phyloP scores from a whole-genome alignment of 148 eudicot species.

The Spergularia marina region DNA sequence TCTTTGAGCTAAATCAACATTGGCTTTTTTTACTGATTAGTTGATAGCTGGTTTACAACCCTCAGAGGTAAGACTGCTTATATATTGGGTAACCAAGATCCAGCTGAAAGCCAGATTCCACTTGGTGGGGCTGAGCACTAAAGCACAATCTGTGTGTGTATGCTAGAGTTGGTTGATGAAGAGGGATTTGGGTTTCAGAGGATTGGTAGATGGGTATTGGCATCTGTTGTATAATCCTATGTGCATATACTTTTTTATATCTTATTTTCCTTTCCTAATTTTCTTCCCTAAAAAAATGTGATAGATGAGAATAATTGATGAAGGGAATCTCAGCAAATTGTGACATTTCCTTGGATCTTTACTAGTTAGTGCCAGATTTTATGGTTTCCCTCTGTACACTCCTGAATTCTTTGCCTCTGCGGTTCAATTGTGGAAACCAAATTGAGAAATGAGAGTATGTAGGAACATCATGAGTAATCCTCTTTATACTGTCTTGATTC shows the following conservation, averaged over 20 bases:
- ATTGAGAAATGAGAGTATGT: not conserved
- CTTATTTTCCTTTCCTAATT: too few species aligned
- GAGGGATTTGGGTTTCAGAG: not conserved
- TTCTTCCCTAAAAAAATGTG: too few species aligned
- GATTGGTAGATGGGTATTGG: not conserved
- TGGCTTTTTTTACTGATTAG: not conserved
- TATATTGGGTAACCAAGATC: not conserved
- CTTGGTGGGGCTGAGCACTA: not conserved
- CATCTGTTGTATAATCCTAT: too few species aligned
- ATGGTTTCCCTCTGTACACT: not conserved
- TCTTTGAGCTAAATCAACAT: not conserved
- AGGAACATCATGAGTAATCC: not conserved
- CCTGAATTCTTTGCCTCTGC: not conserved
- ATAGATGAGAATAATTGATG: too few species aligned
- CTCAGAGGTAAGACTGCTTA: not conserved
- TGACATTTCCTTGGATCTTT: not conserved
- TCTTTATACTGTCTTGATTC: not conserved
- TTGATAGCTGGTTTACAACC: not conserved
- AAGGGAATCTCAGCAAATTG: too few species aligned
- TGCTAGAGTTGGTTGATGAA: not conserved
- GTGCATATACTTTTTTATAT: too few species aligned
- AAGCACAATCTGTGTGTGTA: not conserved
- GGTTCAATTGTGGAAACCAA: not conserved
- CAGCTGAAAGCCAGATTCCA: not conserved
- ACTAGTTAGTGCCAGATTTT: not conserved